A percentile compares a stretch with the other conserved stretches of the same genome.
Conservation (phyloP, 2,329 filamentous ascomycete genomes). For the Periconia sp. region DNA sequence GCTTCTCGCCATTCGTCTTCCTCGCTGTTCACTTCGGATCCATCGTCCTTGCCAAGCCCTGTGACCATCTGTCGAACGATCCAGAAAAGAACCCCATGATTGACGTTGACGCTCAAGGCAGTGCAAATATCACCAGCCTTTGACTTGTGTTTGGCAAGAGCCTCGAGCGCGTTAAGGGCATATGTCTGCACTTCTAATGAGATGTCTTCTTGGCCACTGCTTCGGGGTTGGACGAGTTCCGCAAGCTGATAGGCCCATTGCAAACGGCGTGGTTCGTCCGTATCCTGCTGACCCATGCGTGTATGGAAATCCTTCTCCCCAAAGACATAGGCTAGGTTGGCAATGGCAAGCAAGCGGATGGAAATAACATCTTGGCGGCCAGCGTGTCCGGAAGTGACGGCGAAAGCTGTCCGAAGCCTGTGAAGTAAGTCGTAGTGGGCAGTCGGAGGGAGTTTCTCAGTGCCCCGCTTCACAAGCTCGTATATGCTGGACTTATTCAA, state of each 20-base stretch:
- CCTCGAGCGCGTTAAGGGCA: constrained; percentile 78
- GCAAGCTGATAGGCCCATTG: constrained; percentile 92
- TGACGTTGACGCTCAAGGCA: constrained; percentile 93
- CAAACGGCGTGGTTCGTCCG: constrained; percentile 83
- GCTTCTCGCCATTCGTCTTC: constrained; percentile 91
- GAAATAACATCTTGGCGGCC: constrained; percentile 75
- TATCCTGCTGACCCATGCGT: constrained; percentile 82
- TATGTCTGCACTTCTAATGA: constrained; percentile 80
- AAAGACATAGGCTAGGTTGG: constrained; percentile 89
- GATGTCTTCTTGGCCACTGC: constrained; percentile 66
- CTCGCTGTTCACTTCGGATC: constrained; percentile 58
- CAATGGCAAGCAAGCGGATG: constrained; percentile 81
- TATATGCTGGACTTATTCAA: constrained; percentile 47
- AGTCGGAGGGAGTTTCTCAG: constrained; percentile 67
- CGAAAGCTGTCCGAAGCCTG: constrained; percentile 80
- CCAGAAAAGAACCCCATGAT: constrained; percentile 92
- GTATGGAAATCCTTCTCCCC: constrained; percentile 80
- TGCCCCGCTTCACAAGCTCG: constrained; percentile 44
- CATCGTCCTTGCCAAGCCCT: constrained; percentile 63
- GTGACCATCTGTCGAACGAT: constrained; percentile 87
- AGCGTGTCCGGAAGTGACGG: constrained; percentile 66
- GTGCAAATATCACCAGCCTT: constrained; percentile 82
- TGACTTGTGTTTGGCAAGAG: constrained; percentile 75
- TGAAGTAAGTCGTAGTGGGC: constrained; percentile 83
- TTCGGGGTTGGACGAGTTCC: constrained; percentile 83